Conservation (phyloP, 768 basidiomycete genomes). For the Hebeloma cylindrosporum region DNA sequence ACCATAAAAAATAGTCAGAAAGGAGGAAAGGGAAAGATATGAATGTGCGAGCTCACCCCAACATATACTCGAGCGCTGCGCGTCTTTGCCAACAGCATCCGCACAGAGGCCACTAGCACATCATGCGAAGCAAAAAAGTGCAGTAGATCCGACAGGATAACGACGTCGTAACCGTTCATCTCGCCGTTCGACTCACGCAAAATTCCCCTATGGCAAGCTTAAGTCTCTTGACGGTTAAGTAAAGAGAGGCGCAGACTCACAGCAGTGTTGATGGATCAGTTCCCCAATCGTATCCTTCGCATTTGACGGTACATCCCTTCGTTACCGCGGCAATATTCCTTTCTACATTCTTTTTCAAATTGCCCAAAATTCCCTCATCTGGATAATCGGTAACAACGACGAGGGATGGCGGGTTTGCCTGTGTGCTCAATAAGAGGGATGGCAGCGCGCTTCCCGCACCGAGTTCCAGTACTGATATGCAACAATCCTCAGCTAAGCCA, state of each 20-base stretch:
- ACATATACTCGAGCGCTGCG: slow-evolving; percentile 50
- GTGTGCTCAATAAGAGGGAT: slow-evolving; percentile 55
- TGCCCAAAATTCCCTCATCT: slow-evolving; percentile 57
- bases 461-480: slow-evolving; percentile 61
- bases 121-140: slow-evolving; percentile 66
- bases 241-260: slow-evolving; percentile 34
- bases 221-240: background rate
- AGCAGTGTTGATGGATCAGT: slow-evolving; percentile 42
- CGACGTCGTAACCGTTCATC: slow-evolving; percentile 47
- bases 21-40: background rate
- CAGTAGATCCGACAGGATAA: slow-evolving; percentile 72
- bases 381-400: slow-evolving; percentile 72
- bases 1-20: background rate
- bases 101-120: slow-evolving; percentile 51
- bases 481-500: background rate
- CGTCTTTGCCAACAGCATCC: slow-evolving; percentile 44
- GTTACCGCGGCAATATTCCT: slow-evolving; percentile 42
- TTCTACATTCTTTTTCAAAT: slow-evolving; percentile 54
- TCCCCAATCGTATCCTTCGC: slow-evolving; percentile 67
- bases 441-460: slow-evolving; percentile 70
- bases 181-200: background rate
- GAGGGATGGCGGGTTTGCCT: slow-evolving; percentile 44
- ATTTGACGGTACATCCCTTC: slow-evolving; percentile 41
- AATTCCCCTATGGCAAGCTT: background rate
- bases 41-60: slow-evolving; percentile 38